Evolutionary conservation across 129 eudicot species (phyloP), one percentile per base, ranked within the genome.

Genomic region (Heracleum sosnowskyi): DNA sequence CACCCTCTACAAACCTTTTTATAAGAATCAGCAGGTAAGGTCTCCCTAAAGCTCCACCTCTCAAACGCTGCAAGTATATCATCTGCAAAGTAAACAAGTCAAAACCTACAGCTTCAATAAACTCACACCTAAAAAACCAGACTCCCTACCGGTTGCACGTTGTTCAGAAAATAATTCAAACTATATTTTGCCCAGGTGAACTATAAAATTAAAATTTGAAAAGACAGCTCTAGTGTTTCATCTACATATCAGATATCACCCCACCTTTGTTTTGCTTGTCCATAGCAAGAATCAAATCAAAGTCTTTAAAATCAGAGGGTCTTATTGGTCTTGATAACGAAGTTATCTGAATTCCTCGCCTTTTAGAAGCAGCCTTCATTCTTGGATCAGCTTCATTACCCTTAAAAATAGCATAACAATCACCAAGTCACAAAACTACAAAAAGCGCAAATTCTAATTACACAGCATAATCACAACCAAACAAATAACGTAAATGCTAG

Each of bases 241-340:
- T 75, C 28, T 3, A 62, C 24, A 28, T 11, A 69, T 40, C 11
- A 71, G 11, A 26, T 9, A 76, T 39, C 16, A 64, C 77, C 16
- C 16, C 66, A 95, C 99, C 91, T 92, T 81, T 92, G 78, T 95
- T 95, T 81, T 92, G 96, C 85, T 79, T 87, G 77, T 95, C 99
- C 99, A 95, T 95, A 18, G 99, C 99, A 82, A 95, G 97, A 84
- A 95, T 95, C 46, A 95, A 90, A 87, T 95, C 99, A 81, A 91
- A 95, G 49, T 95, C 97, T 78, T 62, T 86, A 39, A 95, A 95
- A 87, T 95, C 99, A n/a, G 97, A 87, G 0, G 97, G 92, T 85
- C 85, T 86, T 45, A 95, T 90, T 11, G 97, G 97, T 86, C 99
- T 92, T 70, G 99, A 95, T 73, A 88, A 74, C 1, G 99, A 95